Percentiles rank a stretch among this genome's conserved stretches.
phyloP scores from a whole-genome alignment of 106 monocot genomes.

The Triglochin maritima region DNA sequence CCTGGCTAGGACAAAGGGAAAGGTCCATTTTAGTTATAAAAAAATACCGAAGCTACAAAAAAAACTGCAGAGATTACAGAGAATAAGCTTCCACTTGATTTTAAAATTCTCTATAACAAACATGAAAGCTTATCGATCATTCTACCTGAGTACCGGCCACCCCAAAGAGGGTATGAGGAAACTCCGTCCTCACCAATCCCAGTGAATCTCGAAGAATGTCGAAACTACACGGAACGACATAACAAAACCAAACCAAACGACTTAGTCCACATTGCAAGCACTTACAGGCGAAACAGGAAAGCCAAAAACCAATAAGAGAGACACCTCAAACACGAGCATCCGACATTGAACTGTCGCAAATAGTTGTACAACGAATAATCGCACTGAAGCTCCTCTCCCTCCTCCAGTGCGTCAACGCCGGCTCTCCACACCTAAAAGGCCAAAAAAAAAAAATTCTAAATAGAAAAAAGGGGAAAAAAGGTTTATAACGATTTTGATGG shows the following conservation, averaged over 20 bases:
- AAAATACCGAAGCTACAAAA: background rate
- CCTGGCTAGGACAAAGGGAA: background rate
- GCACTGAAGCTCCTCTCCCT: constrained; percentile 96
- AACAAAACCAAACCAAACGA: background rate
- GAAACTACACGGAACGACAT: constrained; percentile 39
- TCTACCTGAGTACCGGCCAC: constrained; percentile 91
- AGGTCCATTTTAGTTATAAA: background rate
- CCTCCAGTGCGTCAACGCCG: constrained; percentile 83
- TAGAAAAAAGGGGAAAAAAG: background rate
- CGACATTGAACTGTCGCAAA: constrained; percentile 70
- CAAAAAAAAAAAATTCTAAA: background rate
- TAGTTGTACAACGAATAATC: constrained; percentile 91
- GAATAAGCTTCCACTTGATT: background rate
- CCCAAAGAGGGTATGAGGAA: constrained; percentile 86
- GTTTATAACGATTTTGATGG: background rate
- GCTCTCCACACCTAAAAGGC: constrained; percentile 82
- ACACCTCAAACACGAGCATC: constrained; percentile 96
- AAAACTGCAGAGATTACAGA: background rate
- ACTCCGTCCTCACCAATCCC: constrained; percentile 84
- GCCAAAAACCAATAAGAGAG: background rate
- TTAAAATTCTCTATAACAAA: no score
- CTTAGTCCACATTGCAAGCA: background rate
- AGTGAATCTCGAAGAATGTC: constrained; percentile 83
- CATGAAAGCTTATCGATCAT: no score
- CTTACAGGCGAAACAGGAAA: background rate